A percentile compares a stretch with the other conserved stretches of the same genome.
phyloP scores from a whole-genome alignment of 2,329 filamentous ascomycete species.

The Emericellopsis atlantica region DNA sequence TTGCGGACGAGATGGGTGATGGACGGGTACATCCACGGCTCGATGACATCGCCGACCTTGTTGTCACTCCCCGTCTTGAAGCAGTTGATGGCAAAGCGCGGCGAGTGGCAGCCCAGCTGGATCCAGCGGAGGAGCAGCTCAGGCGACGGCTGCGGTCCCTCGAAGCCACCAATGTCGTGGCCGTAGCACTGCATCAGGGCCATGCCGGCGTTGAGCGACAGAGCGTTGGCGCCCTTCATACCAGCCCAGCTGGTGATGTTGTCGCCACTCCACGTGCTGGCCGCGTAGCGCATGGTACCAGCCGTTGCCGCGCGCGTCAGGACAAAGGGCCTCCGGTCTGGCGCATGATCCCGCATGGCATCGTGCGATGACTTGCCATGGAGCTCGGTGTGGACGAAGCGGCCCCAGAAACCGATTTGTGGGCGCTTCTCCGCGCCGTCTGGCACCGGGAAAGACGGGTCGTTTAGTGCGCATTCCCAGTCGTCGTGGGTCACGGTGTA shows the following conservation, averaged over 20 bases:
- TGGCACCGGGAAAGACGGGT: constrained; percentile 19
- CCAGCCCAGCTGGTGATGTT: constrained; percentile 63
- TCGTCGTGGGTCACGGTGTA: constrained; percentile 54
- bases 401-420: constrained; percentile 55
- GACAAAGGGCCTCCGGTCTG: constrained; percentile 51
- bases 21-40: constrained; percentile 66
- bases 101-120: constrained; percentile 56
- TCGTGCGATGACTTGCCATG: constrained; percentile 61
- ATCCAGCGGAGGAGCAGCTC: constrained; percentile 64
- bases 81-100: constrained; percentile 66
- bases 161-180: constrained; percentile 65
- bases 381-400: constrained; percentile 56
- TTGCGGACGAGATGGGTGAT: constrained; percentile 49
- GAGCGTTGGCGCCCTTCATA: constrained; percentile 59
- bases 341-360: constrained; percentile 44
- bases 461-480: constrained; percentile 48
- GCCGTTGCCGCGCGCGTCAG: constrained; percentile 59
- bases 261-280: constrained; percentile 64
- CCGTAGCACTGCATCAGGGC: constrained; percentile 59
- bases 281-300: constrained; percentile 57
- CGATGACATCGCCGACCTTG: constrained; percentile 57
- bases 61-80: constrained; percentile 62
- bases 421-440: constrained; percentile 24
- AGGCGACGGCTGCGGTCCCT: constrained; percentile 58
- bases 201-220: constrained; percentile 56